Conservation (phyloP, 805 yeast genomes). For the Cyberlindnera maritima region DNA sequence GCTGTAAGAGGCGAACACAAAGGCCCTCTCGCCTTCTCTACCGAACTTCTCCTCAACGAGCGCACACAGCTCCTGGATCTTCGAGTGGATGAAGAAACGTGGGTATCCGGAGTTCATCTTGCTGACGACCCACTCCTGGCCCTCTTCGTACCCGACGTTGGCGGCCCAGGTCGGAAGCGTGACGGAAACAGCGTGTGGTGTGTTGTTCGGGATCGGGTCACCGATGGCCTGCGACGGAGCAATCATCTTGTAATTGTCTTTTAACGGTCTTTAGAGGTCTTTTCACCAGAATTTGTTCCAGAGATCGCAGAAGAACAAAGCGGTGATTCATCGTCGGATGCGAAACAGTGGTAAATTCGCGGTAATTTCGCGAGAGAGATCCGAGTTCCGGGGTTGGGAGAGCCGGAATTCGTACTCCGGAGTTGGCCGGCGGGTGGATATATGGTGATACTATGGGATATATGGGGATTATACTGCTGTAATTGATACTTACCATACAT, state of each 20-base stretch:
- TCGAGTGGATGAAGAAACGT: slow-evolving; percentile 67
- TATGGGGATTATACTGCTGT: too few relatives aligned
- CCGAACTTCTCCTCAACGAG: slow-evolving; percentile 70
- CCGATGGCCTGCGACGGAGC: slow-evolving; percentile 51
- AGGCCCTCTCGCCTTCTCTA: slow-evolving; percentile 68
- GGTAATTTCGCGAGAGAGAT: neutral
- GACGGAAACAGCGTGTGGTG: slow-evolving; percentile 92
- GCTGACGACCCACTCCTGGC: slow-evolving; percentile 73
- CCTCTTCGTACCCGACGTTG: slow-evolving; percentile 89
- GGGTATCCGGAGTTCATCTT: slow-evolving; percentile 90
- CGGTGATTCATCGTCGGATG: neutral
- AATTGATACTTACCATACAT: too few relatives aligned
- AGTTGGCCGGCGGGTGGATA: slow-evolving; percentile 1
- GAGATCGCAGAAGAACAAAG: neutral
- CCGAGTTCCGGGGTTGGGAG: neutral
- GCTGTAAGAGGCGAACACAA: slow-evolving; percentile 73
- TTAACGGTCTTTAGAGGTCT: neutral
- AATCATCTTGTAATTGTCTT: slow-evolving; percentile 1
- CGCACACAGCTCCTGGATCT: slow-evolving; percentile 53
- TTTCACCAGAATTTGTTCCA: neutral
- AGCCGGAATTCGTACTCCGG: neutral
- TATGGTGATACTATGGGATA: neutral
- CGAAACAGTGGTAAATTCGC: too few relatives aligned
- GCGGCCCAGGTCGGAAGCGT: slow-evolving; percentile 95
- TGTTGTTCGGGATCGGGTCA: slow-evolving; percentile 82